These are phyloP conservation scores for Saxophila tyrrhenica DNA, from an alignment of 495 filamentous ascomycete genomes.

Conservation along the genomic window DNA sequence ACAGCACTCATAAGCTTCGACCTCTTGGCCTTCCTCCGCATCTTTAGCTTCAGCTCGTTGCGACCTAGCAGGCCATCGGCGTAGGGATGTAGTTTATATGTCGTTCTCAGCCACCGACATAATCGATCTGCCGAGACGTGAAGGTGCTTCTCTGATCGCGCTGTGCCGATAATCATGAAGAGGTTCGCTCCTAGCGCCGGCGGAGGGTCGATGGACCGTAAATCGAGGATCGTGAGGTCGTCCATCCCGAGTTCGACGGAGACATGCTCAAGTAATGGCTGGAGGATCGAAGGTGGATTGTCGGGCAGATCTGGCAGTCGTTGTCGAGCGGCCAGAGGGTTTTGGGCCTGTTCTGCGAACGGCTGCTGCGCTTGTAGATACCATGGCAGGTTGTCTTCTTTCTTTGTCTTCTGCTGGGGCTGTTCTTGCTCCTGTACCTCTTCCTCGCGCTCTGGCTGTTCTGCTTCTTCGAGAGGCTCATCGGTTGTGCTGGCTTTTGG, in stretches of 20 bases:
- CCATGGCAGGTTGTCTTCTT: slow-evolving; percentile 50
- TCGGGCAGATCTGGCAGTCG: slow-evolving; percentile 66
- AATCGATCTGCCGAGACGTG: slow-evolving; percentile 84
- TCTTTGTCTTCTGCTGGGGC: background rate
- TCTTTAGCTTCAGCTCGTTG: slow-evolving; percentile 79
- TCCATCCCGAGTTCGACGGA: slow-evolving; percentile 77
- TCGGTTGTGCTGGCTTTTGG: background rate
- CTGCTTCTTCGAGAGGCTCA: background rate
- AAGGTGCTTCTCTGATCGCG: slow-evolving; percentile 83
- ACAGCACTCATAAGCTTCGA: slow-evolving; percentile 59
- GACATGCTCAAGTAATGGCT: slow-evolving; percentile 61
- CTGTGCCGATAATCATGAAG: slow-evolving; percentile 88
- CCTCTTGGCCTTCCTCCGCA: slow-evolving; percentile 66
- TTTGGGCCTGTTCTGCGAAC: slow-evolving; percentile 34
- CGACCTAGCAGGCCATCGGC: slow-evolving; percentile 84
- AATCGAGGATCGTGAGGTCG: slow-evolving; percentile 62
- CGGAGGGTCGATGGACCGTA: slow-evolving; percentile 73
- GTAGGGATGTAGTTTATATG: slow-evolving; percentile 51
- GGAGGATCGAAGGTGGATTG: slow-evolving; percentile 59
- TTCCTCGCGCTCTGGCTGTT: no score
- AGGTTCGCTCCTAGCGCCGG: slow-evolving; percentile 77
- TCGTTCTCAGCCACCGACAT: slow-evolving; percentile 69
- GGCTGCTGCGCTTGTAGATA: slow-evolving; percentile 64
- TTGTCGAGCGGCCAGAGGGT: slow-evolving; percentile 47
- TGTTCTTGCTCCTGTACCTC: background rate